Conservation (phyloP, 2,329 filamentous ascomycete species). For the Trichophyton simii region DNA sequence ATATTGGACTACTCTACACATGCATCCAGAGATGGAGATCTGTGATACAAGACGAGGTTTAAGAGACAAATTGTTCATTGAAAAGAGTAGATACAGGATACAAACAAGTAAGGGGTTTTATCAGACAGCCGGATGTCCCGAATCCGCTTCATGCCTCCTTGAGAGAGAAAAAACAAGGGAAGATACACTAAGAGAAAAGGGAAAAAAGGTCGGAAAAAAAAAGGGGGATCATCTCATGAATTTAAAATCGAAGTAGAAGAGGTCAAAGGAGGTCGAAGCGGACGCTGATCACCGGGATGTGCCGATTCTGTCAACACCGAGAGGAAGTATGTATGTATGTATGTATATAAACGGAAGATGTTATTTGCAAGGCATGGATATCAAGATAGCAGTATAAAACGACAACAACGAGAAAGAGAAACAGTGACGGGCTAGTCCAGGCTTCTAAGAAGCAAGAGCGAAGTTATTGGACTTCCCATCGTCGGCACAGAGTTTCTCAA, state of each 20-base stretch:
- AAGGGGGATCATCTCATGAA: not conserved
- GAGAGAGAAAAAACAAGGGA: not conserved
- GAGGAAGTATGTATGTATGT: not conserved
- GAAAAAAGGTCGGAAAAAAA: not conserved
- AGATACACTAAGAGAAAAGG: not conserved
- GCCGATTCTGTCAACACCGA: conserved; percentile 1
- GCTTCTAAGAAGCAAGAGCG: conserved; percentile 7
- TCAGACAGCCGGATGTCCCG: not conserved
- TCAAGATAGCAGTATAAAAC: not conserved
- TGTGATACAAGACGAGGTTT: not conserved
- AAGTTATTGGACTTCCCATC: conserved; percentile 10
- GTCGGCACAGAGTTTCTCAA: conserved; percentile 8
- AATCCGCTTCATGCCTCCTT: not conserved
- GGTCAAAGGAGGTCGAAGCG: not conserved
- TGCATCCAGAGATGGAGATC: too few species aligned
- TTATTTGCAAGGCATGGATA: conserved; percentile 1
- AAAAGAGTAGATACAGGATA: not conserved
- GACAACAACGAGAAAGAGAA: not conserved
- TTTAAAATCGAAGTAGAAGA: not conserved
- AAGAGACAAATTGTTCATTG: conserved; percentile 1
- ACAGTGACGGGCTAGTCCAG: not conserved
- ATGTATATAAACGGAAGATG: not conserved
- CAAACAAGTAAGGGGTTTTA: not conserved
- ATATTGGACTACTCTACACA: too few species aligned
- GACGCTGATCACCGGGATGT: not conserved